Percentiles rank a stretch among this genome's conserved stretches.
phyloP scores from a whole-genome alignment of 2,329 filamentous ascomycete genomes.

The Neofusicoccum ribis region DNA sequence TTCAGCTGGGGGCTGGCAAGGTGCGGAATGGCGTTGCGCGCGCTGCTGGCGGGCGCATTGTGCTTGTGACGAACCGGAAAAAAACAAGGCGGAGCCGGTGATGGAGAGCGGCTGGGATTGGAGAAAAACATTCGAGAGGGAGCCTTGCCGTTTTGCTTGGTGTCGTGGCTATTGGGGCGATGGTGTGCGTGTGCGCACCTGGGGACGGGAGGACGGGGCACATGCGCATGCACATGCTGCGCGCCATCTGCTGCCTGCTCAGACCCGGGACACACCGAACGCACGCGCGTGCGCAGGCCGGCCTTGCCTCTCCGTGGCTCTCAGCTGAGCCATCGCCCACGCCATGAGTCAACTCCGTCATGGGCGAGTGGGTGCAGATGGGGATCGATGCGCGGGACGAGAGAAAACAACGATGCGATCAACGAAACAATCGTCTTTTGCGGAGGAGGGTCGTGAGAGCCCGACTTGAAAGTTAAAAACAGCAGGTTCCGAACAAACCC shows the following conservation, averaged over 20 bases:
- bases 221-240: not conserved
- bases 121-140: not conserved
- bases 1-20: not conserved
- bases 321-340: slow-evolving; percentile 6
- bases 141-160: not conserved
- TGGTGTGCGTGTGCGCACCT: not conserved
- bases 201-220: not conserved
- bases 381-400: not conserved
- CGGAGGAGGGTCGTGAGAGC: not conserved
- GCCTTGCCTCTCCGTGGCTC: not conserved
- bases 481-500: not conserved
- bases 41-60: not conserved
- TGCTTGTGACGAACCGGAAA: not conserved
- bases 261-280: not conserved
- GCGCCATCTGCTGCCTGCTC: slow-evolving; percentile 6
- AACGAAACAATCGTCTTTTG: not conserved
- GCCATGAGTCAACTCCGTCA: not conserved
- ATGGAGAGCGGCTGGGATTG: too few relatives aligned
- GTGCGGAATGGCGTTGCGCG: not conserved
- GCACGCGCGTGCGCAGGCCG: not conserved
- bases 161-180: not conserved
- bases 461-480: not conserved
- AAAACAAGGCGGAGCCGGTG: too few relatives aligned
- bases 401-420: not conserved
- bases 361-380: not conserved